Evolutionary conservation across 768 basidiomycete species (phyloP).

Genomic region (Leccinum boreale): DNA sequence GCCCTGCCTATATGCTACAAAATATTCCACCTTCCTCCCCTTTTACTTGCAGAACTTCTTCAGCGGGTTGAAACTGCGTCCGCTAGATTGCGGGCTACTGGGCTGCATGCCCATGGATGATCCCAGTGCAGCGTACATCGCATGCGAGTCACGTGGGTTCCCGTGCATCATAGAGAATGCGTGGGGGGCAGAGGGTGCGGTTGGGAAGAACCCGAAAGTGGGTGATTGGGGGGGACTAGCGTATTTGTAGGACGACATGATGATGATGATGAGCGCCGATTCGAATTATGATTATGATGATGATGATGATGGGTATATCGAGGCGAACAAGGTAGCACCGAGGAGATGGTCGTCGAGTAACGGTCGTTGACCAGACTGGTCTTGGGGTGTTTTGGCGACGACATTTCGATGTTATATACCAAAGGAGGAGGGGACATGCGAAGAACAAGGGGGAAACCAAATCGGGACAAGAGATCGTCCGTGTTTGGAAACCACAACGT

Average conservation of each 20-base stretch:
- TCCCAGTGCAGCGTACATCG: conserved; percentile 54
- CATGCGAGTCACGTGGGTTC: conserved; percentile 57
- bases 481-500: conserved; percentile 13
- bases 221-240: conserved; percentile 48
- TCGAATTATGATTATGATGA: no score
- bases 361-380: conserved; percentile 6
- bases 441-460: conserved; percentile 27
- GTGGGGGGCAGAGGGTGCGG: conserved; percentile 50
- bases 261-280: conserved; percentile 12
- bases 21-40: neutral
- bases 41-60: conserved; percentile 37
- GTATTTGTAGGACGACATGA: conserved; percentile 45
- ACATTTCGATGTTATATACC: conserved; percentile 28
- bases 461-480: conserved; percentile 20
- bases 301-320: neutral
- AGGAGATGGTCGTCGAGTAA: conserved; percentile 8
- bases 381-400: conserved; percentile 3
- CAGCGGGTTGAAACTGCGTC: conserved; percentile 27
- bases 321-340: conserved; percentile 8
- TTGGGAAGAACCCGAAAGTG: conserved; percentile 58
- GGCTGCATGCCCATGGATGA: conserved; percentile 25
- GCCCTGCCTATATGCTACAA: no score
- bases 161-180: conserved; percentile 56
- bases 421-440: neutral
- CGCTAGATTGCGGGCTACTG: conserved; percentile 22